These are phyloP conservation scores for Umbellularia californica DNA, from an alignment of 164 flowering plant genomes.

Conservation along the genomic window DNA sequence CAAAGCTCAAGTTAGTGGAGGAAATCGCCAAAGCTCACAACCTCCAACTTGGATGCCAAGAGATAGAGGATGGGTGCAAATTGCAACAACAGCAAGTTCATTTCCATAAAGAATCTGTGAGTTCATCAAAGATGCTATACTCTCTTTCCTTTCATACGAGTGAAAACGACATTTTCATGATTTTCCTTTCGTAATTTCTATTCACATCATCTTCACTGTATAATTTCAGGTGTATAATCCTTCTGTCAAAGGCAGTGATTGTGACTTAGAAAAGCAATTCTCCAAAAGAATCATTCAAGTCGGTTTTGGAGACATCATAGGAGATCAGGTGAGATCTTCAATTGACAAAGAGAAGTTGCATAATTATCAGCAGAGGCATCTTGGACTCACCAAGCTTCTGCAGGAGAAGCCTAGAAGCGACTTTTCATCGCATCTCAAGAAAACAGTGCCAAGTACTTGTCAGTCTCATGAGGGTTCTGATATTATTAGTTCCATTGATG, in stretches of 20 bases:
- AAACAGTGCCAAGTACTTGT: neutral
- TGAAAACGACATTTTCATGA: neutral
- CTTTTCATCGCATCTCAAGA: slow-evolving; percentile 3
- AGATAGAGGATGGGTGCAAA: slow-evolving; percentile 28
- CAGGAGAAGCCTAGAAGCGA: slow-evolving; percentile 11
- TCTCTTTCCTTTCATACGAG: neutral
- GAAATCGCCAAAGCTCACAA: slow-evolving; percentile 47
- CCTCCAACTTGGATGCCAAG: slow-evolving; percentile 28
- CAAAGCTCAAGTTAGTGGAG: slow-evolving; percentile 47
- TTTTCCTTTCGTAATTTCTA: neutral
- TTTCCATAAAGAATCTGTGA: neutral
- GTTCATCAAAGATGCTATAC: neutral
- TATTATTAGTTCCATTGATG: neutral
- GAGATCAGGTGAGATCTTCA: slow-evolving; percentile 8
- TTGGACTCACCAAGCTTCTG: neutral
- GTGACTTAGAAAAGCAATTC: slow-evolving; percentile 4
- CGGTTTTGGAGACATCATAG: neutral
- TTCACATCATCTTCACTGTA: neutral
- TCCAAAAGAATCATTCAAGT: neutral
- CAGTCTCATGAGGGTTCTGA: slow-evolving; percentile 2
- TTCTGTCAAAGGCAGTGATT: neutral
- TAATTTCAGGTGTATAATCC: slow-evolving; percentile 14
- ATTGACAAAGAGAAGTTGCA: slow-evolving; percentile 5
- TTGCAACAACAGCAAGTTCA: slow-evolving; percentile 20
- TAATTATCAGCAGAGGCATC: neutral